A percentile compares a stretch with the other conserved stretches of the same genome.
Conservation (phyloP, 1,284 basidiomycete genomes). For the Phellinidium pouzarii region DNA sequence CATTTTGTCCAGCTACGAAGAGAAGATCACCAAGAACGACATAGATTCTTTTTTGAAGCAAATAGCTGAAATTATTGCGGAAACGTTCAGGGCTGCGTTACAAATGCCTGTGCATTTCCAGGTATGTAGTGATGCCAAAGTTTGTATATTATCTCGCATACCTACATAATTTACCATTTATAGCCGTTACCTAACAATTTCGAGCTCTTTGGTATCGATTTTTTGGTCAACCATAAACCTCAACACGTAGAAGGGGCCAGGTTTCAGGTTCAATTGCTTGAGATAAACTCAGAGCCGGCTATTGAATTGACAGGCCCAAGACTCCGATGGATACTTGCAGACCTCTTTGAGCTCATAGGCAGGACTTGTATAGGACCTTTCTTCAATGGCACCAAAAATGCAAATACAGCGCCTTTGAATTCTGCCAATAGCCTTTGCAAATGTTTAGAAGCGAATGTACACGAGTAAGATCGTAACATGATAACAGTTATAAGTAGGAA, state of each 20-base stretch:
- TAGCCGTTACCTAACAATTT: conserved; percentile 89
- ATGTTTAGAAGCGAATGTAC: conserved; percentile 8
- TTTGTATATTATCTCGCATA: not conserved
- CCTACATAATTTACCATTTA: not conserved
- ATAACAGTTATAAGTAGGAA: not conserved
- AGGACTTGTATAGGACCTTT: conserved; percentile 67
- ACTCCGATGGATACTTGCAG: conserved; percentile 72
- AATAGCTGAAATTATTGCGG: conserved; percentile 62
- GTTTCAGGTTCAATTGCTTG: conserved; percentile 74
- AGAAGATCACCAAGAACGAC: conserved; percentile 41
- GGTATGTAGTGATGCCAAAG: conserved; percentile 33
- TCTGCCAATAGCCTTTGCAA: not conserved
- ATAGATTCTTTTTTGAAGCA: conserved; percentile 53
- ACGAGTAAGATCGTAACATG: not conserved
- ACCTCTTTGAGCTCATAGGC: conserved; percentile 72
- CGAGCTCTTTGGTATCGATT: conserved; percentile 91
- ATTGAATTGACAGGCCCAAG: conserved; percentile 90
- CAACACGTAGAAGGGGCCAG: conserved; percentile 19
- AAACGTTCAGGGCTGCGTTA: conserved; percentile 82
- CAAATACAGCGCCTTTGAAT: not conserved
- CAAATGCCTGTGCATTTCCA: conserved; percentile 86
- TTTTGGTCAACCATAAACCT: conserved; percentile 62
- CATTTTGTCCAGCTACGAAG: conserved; percentile 30
- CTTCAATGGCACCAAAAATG: conserved; percentile 27
- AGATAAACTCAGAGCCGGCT: conserved; percentile 94